Evolutionary conservation across 352 stramenopile species (phyloP).

Genomic region (Phytophthora fragariae): DNA sequence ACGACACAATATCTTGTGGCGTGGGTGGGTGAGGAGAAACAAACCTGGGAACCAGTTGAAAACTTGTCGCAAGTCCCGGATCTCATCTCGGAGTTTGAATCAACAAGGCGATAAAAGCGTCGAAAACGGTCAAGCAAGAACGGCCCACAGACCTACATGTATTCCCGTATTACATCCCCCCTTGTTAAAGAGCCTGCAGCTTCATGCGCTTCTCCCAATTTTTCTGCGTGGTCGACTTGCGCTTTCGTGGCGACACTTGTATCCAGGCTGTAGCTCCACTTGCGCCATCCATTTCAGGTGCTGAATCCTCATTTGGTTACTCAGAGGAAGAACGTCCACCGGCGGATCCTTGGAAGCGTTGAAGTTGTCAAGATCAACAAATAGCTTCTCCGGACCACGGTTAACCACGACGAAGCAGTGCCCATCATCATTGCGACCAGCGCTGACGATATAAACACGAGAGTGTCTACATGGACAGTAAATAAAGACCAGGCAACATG

Average conservation of each 20-base stretch:
- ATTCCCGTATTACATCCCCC: constrained; percentile 17
- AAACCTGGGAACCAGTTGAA: constrained; percentile 2
- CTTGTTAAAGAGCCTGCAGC: not conserved
- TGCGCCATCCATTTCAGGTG: constrained; percentile 4
- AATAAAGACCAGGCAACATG: no score
- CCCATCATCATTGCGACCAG: not conserved
- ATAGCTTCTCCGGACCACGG: not conserved
- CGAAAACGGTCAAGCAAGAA: constrained; percentile 1
- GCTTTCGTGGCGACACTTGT: constrained; percentile 3
- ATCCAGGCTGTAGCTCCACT: not conserved
- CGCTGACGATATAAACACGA: constrained; percentile 8
- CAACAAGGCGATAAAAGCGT: not conserved
- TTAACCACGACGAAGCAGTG: constrained; percentile 12
- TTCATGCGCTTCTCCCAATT: not conserved
- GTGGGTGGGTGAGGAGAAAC: constrained; percentile 18
- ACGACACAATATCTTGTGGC: constrained; percentile 22
- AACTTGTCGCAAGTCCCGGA: constrained; percentile 13
- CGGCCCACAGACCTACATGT: constrained; percentile 9
- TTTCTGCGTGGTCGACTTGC: constrained; percentile 1
- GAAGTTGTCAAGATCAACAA: not conserved
- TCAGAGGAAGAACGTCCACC: not conserved
- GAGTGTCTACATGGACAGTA: no score
- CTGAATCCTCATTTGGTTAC: not conserved
- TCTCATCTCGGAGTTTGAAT: constrained; percentile 11
- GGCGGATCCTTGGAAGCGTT: not conserved